Conservation (phyloP, 768 basidiomycete species). For the Cystofilobasidium macerans region DNA sequence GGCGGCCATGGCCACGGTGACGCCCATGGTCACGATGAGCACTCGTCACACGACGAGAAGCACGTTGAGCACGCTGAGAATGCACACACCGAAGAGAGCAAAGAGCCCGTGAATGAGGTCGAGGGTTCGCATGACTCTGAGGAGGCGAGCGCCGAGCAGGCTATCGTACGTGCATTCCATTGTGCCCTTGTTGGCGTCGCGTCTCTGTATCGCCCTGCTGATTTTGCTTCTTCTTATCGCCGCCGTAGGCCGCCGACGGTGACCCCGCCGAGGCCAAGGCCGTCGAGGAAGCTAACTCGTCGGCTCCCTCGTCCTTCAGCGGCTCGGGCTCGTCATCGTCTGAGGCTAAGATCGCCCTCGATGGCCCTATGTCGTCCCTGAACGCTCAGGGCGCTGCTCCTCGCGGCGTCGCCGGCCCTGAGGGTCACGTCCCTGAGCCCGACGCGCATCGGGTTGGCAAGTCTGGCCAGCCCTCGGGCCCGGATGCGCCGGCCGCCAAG, state of each 20-base stretch:
- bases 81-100: background rate
- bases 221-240: background rate
- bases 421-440: background rate
- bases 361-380: too few relatives aligned
- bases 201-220: background rate
- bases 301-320: too few relatives aligned
- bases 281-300: background rate
- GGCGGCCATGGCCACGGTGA: background rate
- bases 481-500: background rate
- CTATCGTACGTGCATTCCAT: background rate
- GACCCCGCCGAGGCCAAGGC: background rate
- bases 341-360: too few relatives aligned
- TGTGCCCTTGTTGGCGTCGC: too few relatives aligned
- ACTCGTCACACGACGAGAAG: too few relatives aligned
- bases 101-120: background rate
- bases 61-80: too few relatives aligned
- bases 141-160: background rate
- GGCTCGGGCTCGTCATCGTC: too few relatives aligned
- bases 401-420: background rate
- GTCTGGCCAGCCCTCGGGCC: background rate
- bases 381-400: too few relatives aligned
- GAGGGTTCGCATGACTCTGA: background rate
- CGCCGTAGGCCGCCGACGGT: background rate
- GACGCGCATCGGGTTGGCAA: background rate
- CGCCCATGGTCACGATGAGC: background rate